Evolutionary conservation across 116 monocot genomes (phyloP), one percentile per base, ranked within the genome.

Genomic region (Cymodocea nodosa): DNA sequence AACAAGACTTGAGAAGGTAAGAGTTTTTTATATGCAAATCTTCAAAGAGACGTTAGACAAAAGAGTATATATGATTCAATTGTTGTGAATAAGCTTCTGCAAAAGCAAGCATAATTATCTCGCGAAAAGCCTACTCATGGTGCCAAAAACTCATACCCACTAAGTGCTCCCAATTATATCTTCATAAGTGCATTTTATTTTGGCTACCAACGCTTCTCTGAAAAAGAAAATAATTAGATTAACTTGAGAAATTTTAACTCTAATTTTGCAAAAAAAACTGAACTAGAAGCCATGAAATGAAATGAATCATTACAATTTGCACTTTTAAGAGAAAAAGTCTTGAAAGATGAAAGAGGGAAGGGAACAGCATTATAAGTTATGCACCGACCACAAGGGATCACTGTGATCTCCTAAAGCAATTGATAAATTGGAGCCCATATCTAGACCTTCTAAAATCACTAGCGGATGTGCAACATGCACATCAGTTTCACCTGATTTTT

Each of bases 191-290:
- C 69, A 64, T 69, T 80, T 89, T 63, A 85, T 68, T 69, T 85
- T 89, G 64, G 61, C 76, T 71, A 80, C 14, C 68, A 89, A 69
- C 68, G 85, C 89, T 74, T 89, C 80, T 69, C 89, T 89, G 78
- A 17, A 77, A 59, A 16, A 24, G 11, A 63, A 51, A 51, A 59
- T 0, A 65, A 23, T 48, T 18, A 17, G 35, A 51, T 13, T 25
- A 35, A 1, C n/a, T 15, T 53, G 36, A 11, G 34, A 54, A 48
- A 18, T 22, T 64, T 60, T 51, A n/a, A 17, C 16, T 8, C n/a
- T n/a, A 34, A 9, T 15, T 39, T 23, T 50, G 40, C 23, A 13
- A 63, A 15, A 35, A 53, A 13, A 4, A 61, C 44, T 16, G 9
- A 50, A 20, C 22, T 44, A 44, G 44, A 23, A 16, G n/a, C 10